phyloP scores from a whole-genome alignment of 2,329 filamentous ascomycete species.

The Leptodontidium sp. region DNA sequence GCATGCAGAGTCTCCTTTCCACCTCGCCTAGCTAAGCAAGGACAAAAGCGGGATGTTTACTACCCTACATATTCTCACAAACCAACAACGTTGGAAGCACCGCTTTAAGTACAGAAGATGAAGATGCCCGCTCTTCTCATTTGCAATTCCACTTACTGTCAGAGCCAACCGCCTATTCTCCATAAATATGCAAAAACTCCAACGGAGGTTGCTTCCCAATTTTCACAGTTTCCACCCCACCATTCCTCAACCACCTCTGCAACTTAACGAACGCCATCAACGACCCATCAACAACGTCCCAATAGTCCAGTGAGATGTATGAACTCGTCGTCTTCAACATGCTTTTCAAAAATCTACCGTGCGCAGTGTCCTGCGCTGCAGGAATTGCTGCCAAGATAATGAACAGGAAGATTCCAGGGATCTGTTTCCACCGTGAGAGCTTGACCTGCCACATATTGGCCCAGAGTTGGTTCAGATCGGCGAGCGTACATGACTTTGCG shows the following conservation, averaged over 20 bases:
- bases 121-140: too few relatives aligned
- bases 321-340: constrained; percentile 33
- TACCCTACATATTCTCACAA: too few relatives aligned
- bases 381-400: constrained; percentile 31
- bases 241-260: constrained; percentile 32
- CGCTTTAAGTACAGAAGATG: too few relatives aligned
- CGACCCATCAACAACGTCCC: constrained; percentile 28
- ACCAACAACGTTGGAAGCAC: too few relatives aligned
- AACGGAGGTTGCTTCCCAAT: neutral
- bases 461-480: constrained; percentile 56
- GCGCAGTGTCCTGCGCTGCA: constrained; percentile 29
- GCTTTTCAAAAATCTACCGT: constrained; percentile 38
- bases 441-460: constrained; percentile 56
- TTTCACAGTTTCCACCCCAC: neutral
- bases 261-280: constrained; percentile 31
- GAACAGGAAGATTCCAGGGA: constrained; percentile 53
- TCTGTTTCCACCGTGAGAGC: constrained; percentile 55
- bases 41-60: too few relatives aligned
- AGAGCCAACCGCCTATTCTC: neutral
- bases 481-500: constrained; percentile 49
- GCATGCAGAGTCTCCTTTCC: too few relatives aligned
- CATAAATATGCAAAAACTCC: constrained; percentile 27
- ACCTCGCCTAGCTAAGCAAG: too few relatives aligned
- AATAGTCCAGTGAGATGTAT: constrained; percentile 33
- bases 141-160: too few relatives aligned